Evolutionary conservation across 345 rosid genomes (phyloP), one percentile per base, ranked within the genome.

Genomic region (Syzygium oleosum): DNA sequence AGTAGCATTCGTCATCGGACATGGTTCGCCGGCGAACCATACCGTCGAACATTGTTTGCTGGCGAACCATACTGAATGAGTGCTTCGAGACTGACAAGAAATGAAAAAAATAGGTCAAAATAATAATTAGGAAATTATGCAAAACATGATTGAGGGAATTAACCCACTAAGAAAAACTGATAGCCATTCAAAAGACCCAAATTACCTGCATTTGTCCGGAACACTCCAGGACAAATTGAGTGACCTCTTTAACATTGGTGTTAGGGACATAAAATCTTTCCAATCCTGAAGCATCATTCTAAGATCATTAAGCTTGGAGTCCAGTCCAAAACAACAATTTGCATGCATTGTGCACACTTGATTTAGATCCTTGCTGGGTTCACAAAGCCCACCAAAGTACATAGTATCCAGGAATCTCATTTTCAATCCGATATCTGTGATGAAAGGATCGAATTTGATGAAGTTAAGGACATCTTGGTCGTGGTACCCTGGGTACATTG

Each of bases 301-400:
- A 61, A 96, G 94, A 91, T 96, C 99, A 84, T 91, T 93, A 90
- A 96, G 93, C 92, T 96, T 96, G 90, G 91, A 94, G 22, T 92
- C 94, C 95, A 96, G 84, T 84, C 99, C 99, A 38, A 86, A 87
- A 89, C 99, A 96, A 88, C 97, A 96, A 89, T 96, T 96, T n/a
- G 95, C 96, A 51, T 96, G 99, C 98, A 96, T 96, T 19, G 99
- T 96, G 87, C 96, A 91, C 88, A 95, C 99, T 87, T 88, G 80
- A 88, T 93, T 95, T 88, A 95, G 80, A 91, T 96, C 95, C 88
- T 89, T 92, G 90, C 99, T 96, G 29, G 97, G 96, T 86, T 96
- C 99, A 91, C 97, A 96, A 27, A 96, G 90, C 85, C 99, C 99
- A 17, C 99, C 99, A 73, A 94, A 96, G 87, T 90, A 95, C n/a